Evolutionary conservation across 768 basidiomycete species (phyloP), one percentile per base, ranked within the genome.

Genomic region (Russula dissimulans): DNA sequence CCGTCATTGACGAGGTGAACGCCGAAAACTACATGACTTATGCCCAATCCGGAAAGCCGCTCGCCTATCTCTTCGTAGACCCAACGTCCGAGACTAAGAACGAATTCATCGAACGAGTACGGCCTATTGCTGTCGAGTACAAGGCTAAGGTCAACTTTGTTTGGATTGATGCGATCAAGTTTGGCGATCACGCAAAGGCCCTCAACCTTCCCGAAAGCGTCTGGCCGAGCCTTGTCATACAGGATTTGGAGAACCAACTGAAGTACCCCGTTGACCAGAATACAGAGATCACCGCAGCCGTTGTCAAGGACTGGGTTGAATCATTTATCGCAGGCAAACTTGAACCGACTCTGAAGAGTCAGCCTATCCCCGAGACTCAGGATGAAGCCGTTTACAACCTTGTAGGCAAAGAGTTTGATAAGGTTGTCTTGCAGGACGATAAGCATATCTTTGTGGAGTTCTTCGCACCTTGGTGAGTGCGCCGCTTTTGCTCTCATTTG

Each of bases 401-500:
- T 31, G 95, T 97, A 55, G 85, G 91, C 63, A 88, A 91, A 72
- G 83, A 87, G 65, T 98, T 97, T 65, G 92, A 98, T 3, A 76
- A 91, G 53, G 77, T 94, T 54, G 87, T 91, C 38, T 84, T 82
- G 62, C 91, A 97, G 69, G 89, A 93, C 64, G 76, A 77, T 59
- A 97, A 97, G 77, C 95, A 98, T 71, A 87, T 97, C 68, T 93
- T 99, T 68, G 79, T 97, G 65, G 95, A 98, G 75, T 95, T 99
- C 75, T 97, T 91, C 68, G 97, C 97, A 50, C 83, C 92, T 51
- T 99, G 97, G 97, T 95, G 72, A 46, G 86, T 73, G 3, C 6
- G 57, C 65, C 60, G 56, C 26, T 64, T 63, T 5, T 62, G 8
- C 15, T 9, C 18, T 31, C 59, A 9, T 34, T 48, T 34, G 32